Percentiles rank a stretch among this genome's conserved stretches.
Evolutionary conservation across 495 filamentous ascomycete genomes (phyloP).

Genomic region (Polyplosphaeria fusca): DNA sequence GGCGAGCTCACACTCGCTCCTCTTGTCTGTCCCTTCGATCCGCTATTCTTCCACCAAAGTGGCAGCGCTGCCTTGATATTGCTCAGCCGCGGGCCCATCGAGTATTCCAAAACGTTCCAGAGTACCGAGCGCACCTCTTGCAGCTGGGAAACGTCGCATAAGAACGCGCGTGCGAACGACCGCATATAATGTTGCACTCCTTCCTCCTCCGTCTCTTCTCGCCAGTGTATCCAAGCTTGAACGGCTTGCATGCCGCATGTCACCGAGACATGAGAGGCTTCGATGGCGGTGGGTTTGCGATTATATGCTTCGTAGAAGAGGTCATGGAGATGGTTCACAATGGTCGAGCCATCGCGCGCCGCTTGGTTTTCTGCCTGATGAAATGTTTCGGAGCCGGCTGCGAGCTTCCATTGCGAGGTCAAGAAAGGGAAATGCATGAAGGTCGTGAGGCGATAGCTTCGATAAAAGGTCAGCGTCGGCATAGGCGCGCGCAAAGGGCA

Average conservation of each 20-base stretch:
- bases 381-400: constrained; percentile 14
- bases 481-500: constrained; percentile 14
- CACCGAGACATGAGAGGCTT: constrained; percentile 16
- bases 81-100: constrained; percentile 11
- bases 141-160: constrained; percentile 19
- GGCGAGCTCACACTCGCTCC: constrained; percentile 10
- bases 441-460: constrained; percentile 14
- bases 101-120: constrained; percentile 18
- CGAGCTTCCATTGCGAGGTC: constrained; percentile 13
- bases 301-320: constrained; percentile 12
- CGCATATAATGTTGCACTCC: constrained; percentile 19
- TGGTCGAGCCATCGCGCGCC: constrained; percentile 16
- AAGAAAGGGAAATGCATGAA: constrained; percentile 24
- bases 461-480: constrained; percentile 14
- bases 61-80: constrained; percentile 19
- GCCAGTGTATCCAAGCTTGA: constrained; percentile 16
- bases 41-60: constrained; percentile 17
- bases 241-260: constrained; percentile 11
- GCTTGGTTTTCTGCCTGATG: constrained; percentile 14
- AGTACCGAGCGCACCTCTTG: constrained; percentile 15
- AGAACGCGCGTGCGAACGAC: constrained; percentile 20
- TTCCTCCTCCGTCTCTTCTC: constrained; percentile 17
- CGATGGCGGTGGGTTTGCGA: constrained; percentile 13
- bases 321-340: constrained; percentile 19
- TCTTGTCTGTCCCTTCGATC: constrained; percentile 18